These are phyloP conservation scores for Fusarium sp. DNA, from an alignment of 2,329 filamentous ascomycete genomes.

Conservation along the genomic window DNA sequence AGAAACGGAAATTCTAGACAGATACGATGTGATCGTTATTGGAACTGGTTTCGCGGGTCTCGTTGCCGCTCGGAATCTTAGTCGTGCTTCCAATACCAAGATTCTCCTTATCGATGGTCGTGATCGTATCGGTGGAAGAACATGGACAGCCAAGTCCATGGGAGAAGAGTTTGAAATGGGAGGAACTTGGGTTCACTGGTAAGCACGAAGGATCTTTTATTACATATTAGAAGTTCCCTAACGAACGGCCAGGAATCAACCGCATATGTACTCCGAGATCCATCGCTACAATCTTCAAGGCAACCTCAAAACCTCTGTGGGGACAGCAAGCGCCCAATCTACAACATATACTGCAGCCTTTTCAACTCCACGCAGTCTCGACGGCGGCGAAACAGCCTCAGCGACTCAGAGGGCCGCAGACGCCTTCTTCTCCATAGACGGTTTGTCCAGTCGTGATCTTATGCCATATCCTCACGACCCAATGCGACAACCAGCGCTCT, in stretches of 20 bases:
- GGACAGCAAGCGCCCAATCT: slow-evolving; percentile 18
- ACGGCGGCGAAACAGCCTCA: not conserved
- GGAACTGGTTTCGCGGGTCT: slow-evolving; percentile 32
- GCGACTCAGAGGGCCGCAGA: slow-evolving; percentile 35
- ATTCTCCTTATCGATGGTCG: slow-evolving; percentile 56
- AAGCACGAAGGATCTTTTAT: rapidly evolving
- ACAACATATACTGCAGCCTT: slow-evolving; percentile 12
- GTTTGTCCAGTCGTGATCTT: slow-evolving; percentile 46
- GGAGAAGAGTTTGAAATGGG: slow-evolving; percentile 57
- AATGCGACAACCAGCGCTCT: slow-evolving; percentile 44
- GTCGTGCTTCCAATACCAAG: not conserved
- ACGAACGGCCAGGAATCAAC: slow-evolving; percentile 27
- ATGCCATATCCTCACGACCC: slow-evolving; percentile 56
- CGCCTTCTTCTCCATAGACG: slow-evolving; percentile 52
- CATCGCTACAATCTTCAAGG: slow-evolving; percentile 35
- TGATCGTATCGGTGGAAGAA: slow-evolving; percentile 58
- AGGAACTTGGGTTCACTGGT: slow-evolving; percentile 57
- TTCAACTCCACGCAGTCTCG: not conserved
- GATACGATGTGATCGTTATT: slow-evolving; percentile 32
- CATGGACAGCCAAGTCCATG: slow-evolving; percentile 54
- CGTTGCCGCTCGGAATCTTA: slow-evolving; percentile 18
- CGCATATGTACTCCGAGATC: slow-evolving; percentile 36
- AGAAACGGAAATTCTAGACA: not conserved
- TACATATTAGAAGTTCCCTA: not conserved
- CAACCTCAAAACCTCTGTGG: slow-evolving; percentile 33